These are phyloP conservation scores for Colletotrichum sp. DNA, from an alignment of 2,329 filamentous ascomycete genomes.

Conservation along the genomic window DNA sequence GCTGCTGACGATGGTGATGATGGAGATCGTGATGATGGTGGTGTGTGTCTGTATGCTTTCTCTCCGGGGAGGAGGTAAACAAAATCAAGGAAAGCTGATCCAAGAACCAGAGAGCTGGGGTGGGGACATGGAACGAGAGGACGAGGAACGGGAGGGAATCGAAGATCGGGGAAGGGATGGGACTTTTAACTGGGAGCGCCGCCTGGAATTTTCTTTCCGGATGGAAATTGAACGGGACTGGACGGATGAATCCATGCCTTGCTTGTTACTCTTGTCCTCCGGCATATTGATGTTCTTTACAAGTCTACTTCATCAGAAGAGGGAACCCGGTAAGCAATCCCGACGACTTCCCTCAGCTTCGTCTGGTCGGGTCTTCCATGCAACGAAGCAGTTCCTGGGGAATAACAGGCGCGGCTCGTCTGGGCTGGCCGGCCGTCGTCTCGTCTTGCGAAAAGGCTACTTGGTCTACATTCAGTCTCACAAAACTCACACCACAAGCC, in stretches of 20 bases:
- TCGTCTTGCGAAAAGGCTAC: not conserved
- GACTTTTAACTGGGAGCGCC: not conserved
- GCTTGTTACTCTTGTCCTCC: not conserved
- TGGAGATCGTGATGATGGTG: not conserved
- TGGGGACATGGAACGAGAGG: not conserved
- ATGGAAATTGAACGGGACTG: not conserved
- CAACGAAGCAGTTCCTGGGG: not conserved
- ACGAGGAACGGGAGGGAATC: not conserved
- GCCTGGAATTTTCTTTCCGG: not conserved
- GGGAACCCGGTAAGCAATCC: not conserved
- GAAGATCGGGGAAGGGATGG: conserved; percentile 6
- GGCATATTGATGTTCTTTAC: not conserved
- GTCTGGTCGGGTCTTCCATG: not conserved
- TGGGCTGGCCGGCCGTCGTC: not conserved
- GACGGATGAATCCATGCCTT: not conserved
- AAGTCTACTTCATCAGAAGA: not conserved
- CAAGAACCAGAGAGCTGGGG: not conserved
- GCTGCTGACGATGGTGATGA: not conserved
- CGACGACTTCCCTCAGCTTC: not conserved
- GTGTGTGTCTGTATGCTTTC: not conserved
- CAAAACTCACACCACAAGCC: not conserved
- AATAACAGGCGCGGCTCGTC: not conserved
- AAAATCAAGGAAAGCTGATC: conserved; percentile 9
- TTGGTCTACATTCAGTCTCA: not conserved
- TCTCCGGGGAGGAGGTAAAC: not conserved